These are phyloP conservation scores for Dactylellina drechsleri DNA, from an alignment of 2,329 filamentous ascomycete species.

Conservation along the genomic window DNA sequence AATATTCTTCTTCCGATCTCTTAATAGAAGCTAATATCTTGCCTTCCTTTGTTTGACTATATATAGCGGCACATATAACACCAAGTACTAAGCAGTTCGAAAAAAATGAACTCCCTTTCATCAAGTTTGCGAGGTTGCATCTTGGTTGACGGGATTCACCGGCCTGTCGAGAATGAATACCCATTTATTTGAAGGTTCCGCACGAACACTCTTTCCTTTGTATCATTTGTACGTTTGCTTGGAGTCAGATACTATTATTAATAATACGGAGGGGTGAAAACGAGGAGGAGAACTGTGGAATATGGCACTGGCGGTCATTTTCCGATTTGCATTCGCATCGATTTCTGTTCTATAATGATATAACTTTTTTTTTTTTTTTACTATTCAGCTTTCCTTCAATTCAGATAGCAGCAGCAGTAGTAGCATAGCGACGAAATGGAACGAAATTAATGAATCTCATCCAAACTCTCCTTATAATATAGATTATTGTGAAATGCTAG, in stretches of 20 bases:
- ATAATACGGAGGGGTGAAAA: background rate
- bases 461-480: background rate
- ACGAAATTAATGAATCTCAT: slow-evolving; percentile 18
- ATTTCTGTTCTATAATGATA: slow-evolving; percentile 2
- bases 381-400: background rate
- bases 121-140: too few relatives aligned
- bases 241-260: background rate
- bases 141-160: background rate
- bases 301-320: slow-evolving; percentile 48
- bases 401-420: too few relatives aligned
- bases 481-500: too few relatives aligned
- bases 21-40: slow-evolving; percentile 35
- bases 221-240: slow-evolving; percentile 3
- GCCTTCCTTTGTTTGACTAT: slow-evolving; percentile 6
- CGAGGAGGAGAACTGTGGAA: slow-evolving; percentile 4
- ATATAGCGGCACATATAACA: slow-evolving; percentile 31
- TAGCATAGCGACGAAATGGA: background rate
- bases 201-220: slow-evolving; percentile 6
- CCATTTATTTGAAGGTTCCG: slow-evolving; percentile 4
- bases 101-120: background rate
- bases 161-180: background rate
- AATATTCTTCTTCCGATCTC: slow-evolving; percentile 8
- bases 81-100: slow-evolving; percentile 30
- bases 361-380: slow-evolving; percentile 8
- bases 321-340: background rate